Conservation (phyloP, 768 basidiomycete species). For the Psilocybe cubensis region DNA sequence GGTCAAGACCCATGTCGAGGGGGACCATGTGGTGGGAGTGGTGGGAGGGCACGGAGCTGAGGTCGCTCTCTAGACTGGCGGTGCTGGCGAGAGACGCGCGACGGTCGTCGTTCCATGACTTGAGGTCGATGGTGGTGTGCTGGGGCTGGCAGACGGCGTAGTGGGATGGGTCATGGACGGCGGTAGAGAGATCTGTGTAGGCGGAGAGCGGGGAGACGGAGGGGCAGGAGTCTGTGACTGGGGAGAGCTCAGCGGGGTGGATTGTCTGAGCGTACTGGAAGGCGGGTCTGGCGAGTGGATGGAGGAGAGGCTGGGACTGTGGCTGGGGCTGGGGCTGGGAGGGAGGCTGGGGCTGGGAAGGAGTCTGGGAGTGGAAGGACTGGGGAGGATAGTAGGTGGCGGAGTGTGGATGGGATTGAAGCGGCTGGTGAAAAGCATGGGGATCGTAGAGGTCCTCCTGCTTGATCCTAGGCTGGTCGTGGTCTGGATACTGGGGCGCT, state of each 20-base stretch:
- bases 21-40: constrained; percentile 14
- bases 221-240: constrained; percentile 23
- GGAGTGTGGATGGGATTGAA: no score
- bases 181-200: constrained; percentile 17
- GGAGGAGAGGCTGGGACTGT: constrained; percentile 8
- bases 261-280: constrained; percentile 23
- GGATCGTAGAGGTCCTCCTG: constrained; percentile 24
- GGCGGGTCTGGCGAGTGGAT: constrained; percentile 8
- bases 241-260: constrained; percentile 30
- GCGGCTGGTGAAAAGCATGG: constrained; percentile 6
- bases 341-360: constrained; percentile 9
- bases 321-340: neutral
- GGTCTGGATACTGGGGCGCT: constrained; percentile 12
- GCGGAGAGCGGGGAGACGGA: constrained; percentile 22
- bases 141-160: constrained; percentile 11
- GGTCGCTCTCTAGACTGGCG: constrained; percentile 16
- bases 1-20: constrained; percentile 24
- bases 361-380: constrained; percentile 13
- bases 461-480: constrained; percentile 26
- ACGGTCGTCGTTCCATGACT: constrained; percentile 11
- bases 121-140: constrained; percentile 6
- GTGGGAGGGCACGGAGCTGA: neutral
- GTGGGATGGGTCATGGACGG: constrained; percentile 14
- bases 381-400: neutral
- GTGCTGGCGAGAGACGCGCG: constrained; percentile 1